Percentiles rank a stretch among this genome's conserved stretches.
Conservation (phyloP, 106 monocot species). For the Hemerocallis citrina region DNA sequence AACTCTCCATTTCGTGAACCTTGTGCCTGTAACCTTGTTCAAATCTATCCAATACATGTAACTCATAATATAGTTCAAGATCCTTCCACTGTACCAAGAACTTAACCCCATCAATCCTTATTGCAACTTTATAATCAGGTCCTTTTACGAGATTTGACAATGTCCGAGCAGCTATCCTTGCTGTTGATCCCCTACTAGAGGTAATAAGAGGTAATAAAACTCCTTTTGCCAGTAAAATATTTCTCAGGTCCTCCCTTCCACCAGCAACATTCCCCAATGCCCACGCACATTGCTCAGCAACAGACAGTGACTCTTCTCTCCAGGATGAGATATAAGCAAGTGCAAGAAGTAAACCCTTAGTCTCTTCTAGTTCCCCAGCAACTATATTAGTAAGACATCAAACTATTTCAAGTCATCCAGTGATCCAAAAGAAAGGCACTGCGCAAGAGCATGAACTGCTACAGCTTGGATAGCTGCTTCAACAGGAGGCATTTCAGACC, state of each 20-base stretch:
- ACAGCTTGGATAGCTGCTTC: conserved; percentile 74
- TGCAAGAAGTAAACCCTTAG: conserved; percentile 71
- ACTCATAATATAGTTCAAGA: too few relatives aligned
- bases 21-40: too few relatives aligned
- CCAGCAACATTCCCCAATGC: conserved; percentile 97
- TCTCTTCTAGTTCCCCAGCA: conserved; percentile 86
- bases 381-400: conserved; percentile 99
- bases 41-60: too few relatives aligned
- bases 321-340: conserved; percentile 91
- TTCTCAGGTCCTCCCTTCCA: conserved; percentile 81
- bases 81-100: too few relatives aligned
- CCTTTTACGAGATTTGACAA: conserved; percentile 98
- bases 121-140: too few relatives aligned
- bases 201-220: conserved; percentile 79
- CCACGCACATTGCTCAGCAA: conserved; percentile 99
- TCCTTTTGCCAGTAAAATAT: conserved; percentile 76
- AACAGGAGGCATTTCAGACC: conserved; percentile 80
- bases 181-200: conserved; percentile 68
- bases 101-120: too few relatives aligned
- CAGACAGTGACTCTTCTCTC: conserved; percentile 86
- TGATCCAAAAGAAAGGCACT: conserved; percentile 87
- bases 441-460: conserved; percentile 65
- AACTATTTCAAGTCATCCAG: conserved; percentile 94
- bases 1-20: too few relatives aligned
- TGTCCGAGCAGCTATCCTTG: conserved; percentile 90